Conservation (phyloP, 1,284 basidiomycete species). For the Trametes polyzona region DNA sequence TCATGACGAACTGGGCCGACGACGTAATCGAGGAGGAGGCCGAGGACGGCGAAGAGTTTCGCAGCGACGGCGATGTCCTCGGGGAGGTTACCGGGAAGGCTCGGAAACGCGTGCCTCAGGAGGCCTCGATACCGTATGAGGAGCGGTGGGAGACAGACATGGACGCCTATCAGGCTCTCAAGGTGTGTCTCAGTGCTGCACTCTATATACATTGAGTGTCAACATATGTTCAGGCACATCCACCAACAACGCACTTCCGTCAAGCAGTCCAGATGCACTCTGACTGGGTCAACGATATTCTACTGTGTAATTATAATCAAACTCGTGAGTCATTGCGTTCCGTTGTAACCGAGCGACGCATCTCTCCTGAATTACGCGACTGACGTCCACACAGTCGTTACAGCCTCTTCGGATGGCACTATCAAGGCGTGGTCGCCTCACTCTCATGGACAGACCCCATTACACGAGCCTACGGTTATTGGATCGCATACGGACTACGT, state of each 20-base stretch:
- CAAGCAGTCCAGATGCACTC: constrained; percentile 87
- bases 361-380: background rate
- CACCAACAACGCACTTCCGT: constrained; percentile 56
- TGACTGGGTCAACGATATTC: constrained; percentile 97
- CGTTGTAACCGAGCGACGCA: background rate
- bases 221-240: constrained; percentile 12
- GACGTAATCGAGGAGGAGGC: constrained; percentile 65
- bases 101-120: constrained; percentile 32
- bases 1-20: constrained; percentile 81
- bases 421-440: constrained; percentile 96
- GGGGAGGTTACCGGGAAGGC: constrained; percentile 60
- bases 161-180: constrained; percentile 46
- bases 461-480: constrained; percentile 64
- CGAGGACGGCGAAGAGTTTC: constrained; percentile 52
- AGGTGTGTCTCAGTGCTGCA: constrained; percentile 48
- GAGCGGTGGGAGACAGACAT: constrained; percentile 80
- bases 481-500: constrained; percentile 95
- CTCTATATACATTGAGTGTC: background rate
- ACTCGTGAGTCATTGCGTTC: constrained; percentile 55
- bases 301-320: constrained; percentile 92
- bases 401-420: constrained; percentile 95
- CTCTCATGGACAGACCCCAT: constrained; percentile 41
- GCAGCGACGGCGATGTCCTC: constrained; percentile 73
- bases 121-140: constrained; percentile 61
- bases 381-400: constrained; percentile 64